Base-by-base conservation (phyloP, 2,329 filamentous ascomycete genomes). In the Fusarium penzigii region DNA sequence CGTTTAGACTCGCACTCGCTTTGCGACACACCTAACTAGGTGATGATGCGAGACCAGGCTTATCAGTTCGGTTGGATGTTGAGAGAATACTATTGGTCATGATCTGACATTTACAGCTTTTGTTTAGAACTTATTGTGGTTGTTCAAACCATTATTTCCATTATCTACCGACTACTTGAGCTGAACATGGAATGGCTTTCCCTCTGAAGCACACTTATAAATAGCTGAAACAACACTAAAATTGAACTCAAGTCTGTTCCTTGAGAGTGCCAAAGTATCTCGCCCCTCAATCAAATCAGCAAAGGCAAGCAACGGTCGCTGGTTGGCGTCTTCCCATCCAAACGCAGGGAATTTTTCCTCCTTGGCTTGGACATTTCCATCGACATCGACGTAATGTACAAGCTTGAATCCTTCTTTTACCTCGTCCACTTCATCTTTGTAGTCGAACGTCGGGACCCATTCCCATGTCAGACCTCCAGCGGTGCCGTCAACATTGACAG, bases 371-470 rank as follows among this genome's bases (percentile, higher is more conserved):
- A 55, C 52, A 34, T 49, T 52, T 14, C 52, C 52, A 39, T 49
- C 46, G 2, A 39, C 17, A 49, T 55, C 52, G 6, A 49, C 46
- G 17, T 55, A 55, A 40, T 55, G 46, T 6, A 55, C 40, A 16
- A 55, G 49, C 42, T 11, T 55, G 16, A 55, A 55, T 10, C 52
- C 46, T 34, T 52, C 45, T 36, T 52, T 8, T 1, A 8, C 10
- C 11, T 40, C 48, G 16, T 55, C 46, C 1, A 49, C 49, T 39
- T 55, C 38, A 11, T 55, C 49, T 36, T 52, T 52, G 42, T 55
- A 52, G 34, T 55, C 52, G 38, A 55, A 55, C 10, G 49, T 55
- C n/a, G 52, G 52, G 11, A 55, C 52, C 52, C 52, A 55, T 52
- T 55, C 49, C 52, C 52, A 55, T 0, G 46, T 52, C 39, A 55